Conservation (phyloP, 805 yeast genomes). For the Wickerhamiella sergipiensis region DNA sequence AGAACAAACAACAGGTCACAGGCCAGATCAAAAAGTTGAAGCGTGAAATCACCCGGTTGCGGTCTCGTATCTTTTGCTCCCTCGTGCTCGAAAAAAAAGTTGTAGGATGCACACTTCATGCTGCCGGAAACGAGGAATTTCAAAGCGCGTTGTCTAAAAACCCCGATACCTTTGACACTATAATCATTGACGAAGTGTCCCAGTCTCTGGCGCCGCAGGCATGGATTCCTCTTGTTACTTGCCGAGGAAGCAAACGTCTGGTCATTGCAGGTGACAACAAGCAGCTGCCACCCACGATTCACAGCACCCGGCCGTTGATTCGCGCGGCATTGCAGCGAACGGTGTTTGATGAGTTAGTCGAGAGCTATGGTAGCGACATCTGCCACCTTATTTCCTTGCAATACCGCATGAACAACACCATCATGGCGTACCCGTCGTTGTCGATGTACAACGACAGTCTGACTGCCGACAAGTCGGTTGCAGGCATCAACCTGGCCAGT, state of each 20-base stretch:
- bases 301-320: constrained; percentile 30
- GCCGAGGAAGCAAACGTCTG: constrained; percentile 40
- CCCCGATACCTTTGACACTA: constrained; percentile 46
- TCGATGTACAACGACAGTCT: constrained; percentile 51
- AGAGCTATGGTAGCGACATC: constrained; percentile 33
- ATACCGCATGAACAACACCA: constrained; percentile 70
- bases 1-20: constrained; percentile 54
- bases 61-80: constrained; percentile 22
- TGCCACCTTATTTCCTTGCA: constrained; percentile 57
- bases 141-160: constrained; percentile 23
- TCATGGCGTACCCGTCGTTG: constrained; percentile 66
- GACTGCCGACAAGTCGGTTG: constrained; percentile 48
- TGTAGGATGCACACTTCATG: constrained; percentile 74
- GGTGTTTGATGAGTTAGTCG: constrained; percentile 64
- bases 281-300: constrained; percentile 85
- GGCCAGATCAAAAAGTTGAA: constrained; percentile 51
- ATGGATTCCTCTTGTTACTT: constrained; percentile 80
- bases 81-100: constrained; percentile 50
- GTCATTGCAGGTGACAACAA: constrained; percentile 87
- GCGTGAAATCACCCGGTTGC: constrained; percentile 38
- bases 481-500: constrained; percentile 38
- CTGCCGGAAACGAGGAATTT: constrained; percentile 54
- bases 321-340: constrained; percentile 44
- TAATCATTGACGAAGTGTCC: constrained; percentile 90
- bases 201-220: constrained; percentile 91